Evolutionary conservation across 2,329 filamentous ascomycete genomes (phyloP).

Genomic region (Zelopaecilomyces penicillatus): DNA sequence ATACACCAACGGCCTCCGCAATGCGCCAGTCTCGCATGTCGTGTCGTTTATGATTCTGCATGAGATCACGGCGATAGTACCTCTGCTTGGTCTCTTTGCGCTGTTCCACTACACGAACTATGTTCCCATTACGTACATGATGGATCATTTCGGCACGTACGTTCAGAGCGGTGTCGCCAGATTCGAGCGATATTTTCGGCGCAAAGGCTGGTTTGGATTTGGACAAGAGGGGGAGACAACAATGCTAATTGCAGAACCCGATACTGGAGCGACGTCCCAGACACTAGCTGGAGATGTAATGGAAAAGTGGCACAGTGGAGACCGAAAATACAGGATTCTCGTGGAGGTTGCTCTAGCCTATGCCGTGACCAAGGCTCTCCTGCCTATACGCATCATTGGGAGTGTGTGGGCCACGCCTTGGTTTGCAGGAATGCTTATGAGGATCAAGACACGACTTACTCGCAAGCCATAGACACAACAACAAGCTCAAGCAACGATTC

Average conservation of each 20-base stretch:
- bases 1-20: slow-evolving; percentile 61
- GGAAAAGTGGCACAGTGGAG: slow-evolving; percentile 28
- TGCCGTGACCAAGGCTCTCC: slow-evolving; percentile 75
- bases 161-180: slow-evolving; percentile 57
- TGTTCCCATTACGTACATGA: slow-evolving; percentile 52
- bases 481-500: background rate
- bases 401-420: slow-evolving; percentile 89
- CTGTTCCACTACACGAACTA: slow-evolving; percentile 74
- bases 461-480: slow-evolving; percentile 15
- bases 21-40: slow-evolving; percentile 74
- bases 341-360: slow-evolving; percentile 79
- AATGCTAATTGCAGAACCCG: no score
- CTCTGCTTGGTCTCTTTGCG: slow-evolving; percentile 64
- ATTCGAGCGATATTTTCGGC: slow-evolving; percentile 69
- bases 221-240: slow-evolving; percentile 20
- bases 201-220: slow-evolving; percentile 74
- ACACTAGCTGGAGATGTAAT: slow-evolving; percentile 19
- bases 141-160: slow-evolving; percentile 40
- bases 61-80: slow-evolving; percentile 80
- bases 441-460: slow-evolving; percentile 22
- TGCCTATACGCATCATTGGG: slow-evolving; percentile 66
- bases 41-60: slow-evolving; percentile 83
- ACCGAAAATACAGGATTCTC: slow-evolving; percentile 47
- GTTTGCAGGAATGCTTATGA: slow-evolving; percentile 65
- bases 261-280: slow-evolving; percentile 10